Conservation (phyloP, 768 basidiomycete species). For the Roridomyces roridus region DNA sequence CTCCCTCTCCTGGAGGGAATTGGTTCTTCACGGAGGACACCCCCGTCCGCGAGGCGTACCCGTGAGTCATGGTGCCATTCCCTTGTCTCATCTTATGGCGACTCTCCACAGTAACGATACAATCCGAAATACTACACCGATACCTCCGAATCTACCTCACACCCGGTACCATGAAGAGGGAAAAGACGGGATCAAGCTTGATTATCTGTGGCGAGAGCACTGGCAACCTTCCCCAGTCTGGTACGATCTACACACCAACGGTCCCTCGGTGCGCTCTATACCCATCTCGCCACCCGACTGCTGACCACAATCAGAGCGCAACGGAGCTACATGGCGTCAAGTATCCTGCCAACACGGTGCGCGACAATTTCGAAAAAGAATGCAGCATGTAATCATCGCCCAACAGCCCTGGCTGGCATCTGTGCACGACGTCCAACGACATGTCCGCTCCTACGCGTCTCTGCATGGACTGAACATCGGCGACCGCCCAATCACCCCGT, state of each 20-base stretch:
- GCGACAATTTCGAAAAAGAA: no score
- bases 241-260: conserved; percentile 26
- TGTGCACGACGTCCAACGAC: conserved; percentile 27
- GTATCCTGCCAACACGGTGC: conserved; percentile 24
- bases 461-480: conserved; percentile 37
- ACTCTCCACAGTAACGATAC: neutral
- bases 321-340: conserved; percentile 28
- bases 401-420: conserved; percentile 28
- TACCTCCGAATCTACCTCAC: conserved; percentile 13
- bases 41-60: conserved; percentile 20
- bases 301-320: conserved; percentile 24
- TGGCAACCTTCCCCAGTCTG: conserved; percentile 29
- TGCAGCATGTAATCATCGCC: neutral
- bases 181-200: conserved; percentile 17
- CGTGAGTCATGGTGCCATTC: conserved; percentile 9
- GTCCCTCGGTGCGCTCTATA: neutral
- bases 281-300: neutral
- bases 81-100: no score
- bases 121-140: neutral
- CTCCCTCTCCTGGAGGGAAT: conserved; percentile 24
- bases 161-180: conserved; percentile 20
- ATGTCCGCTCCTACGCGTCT: conserved; percentile 40
- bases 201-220: conserved; percentile 27
- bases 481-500: conserved; percentile 27
- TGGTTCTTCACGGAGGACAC: conserved; percentile 27